Base-by-base conservation (phyloP, 805 yeast species). In the Candida bentonensis region DNA sequence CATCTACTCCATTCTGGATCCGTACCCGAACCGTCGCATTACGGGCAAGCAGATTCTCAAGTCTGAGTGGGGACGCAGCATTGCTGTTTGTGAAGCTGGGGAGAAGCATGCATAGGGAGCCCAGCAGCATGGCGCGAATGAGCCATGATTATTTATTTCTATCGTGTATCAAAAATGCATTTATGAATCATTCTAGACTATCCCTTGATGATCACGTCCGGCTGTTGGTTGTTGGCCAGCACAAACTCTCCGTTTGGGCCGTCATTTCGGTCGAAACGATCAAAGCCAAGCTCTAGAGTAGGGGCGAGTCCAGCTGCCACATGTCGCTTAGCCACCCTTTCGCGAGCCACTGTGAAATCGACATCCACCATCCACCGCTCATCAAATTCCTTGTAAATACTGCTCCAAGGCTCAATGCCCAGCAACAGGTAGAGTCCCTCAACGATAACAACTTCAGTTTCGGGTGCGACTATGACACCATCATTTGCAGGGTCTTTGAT, bases 21-120 rank as follows among this genome's bases (percentile, higher is more conserved):
- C 97, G 1, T 75, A 78, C 39, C 94, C 97, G 3, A 67, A 71
- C 21, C 71, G 96, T 56, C 72, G 96, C 59, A 81, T 89, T 49
- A 87, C 82, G 17, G 92, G 92, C 11, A 75, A 75, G 51, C 96
- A 89, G 62, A 77, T 87, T 21, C 68, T 89, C 57, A 86, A 82
- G 55, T 79, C 92, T 59, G 96, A 89, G 62, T 88, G 96, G 96
- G 94, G 92, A 1, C 68, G 96, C 47, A 94, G 83, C 60, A 85
- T 88, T 51, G 70, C 64, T 46, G 78, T 84, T 22, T 86, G 95
- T 60, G 76, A 73, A 40, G 84, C 85, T 20, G 87, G 82, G 23
- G 77, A 70, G 39, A 30, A 30, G 30, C 45, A 47, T 15, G 59
- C 60, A 3, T 22, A 47, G 42, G n/a, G n/a, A n/a, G n/a, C n/a